Evolutionary conservation across 805 yeast genomes (phyloP).

Genomic region (Saccharomycopsis fermentans): DNA sequence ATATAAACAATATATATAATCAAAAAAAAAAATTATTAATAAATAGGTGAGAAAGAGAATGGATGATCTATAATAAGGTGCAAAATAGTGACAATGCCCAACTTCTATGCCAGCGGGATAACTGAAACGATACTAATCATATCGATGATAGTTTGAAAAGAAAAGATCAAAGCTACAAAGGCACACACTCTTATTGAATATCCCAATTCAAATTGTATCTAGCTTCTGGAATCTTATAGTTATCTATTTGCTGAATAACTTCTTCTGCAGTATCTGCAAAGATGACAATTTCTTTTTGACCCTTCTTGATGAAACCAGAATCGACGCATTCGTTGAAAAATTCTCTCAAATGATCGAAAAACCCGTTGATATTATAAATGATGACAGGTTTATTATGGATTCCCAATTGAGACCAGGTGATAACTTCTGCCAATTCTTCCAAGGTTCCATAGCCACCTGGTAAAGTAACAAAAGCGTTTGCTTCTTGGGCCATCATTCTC

Average conservation of each 20-base stretch:
- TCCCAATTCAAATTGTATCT: constrained; percentile 68
- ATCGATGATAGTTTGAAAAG: neutral
- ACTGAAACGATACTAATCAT: neutral
- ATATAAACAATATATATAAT: too few species aligned
- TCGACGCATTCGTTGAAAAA: constrained; percentile 52
- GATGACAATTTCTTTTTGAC: constrained; percentile 56
- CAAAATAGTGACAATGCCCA: neutral
- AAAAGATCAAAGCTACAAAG: neutral
- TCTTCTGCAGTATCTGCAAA: constrained; percentile 63
- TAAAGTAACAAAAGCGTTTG: constrained; percentile 79
- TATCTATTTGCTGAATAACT: constrained; percentile 50
- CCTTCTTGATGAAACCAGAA: constrained; percentile 57
- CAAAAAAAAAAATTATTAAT: neutral
- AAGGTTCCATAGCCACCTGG: constrained; percentile 91
- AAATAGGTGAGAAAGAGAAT: neutral
- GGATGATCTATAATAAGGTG: neutral
- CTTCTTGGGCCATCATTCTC: constrained; percentile 74
- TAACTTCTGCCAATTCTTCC: constrained; percentile 83
- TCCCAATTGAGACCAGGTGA: constrained; percentile 85
- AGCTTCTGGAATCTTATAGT: constrained; percentile 49
- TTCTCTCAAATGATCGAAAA: constrained; percentile 56
- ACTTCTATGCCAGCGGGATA: neutral
- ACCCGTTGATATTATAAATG: constrained; percentile 68
- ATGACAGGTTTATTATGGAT: constrained; percentile 78
- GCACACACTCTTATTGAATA: constrained; percentile 18